Evolutionary conservation across 768 basidiomycete genomes (phyloP).

Genomic region (Tylopilus vinaceipallidus): DNA sequence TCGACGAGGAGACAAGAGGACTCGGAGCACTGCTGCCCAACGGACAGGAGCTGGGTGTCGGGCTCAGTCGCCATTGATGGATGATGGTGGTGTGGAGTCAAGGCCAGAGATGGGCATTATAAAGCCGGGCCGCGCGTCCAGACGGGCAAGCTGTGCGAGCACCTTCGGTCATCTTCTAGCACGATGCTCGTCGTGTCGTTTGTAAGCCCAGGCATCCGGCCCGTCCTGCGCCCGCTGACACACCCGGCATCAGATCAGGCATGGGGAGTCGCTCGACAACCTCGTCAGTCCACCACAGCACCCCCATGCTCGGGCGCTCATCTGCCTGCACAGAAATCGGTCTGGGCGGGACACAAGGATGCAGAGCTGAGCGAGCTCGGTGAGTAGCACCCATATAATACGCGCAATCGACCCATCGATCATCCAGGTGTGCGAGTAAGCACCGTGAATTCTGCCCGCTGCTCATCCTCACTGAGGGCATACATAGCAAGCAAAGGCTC

Average conservation of each 20-base stretch:
- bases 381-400: constrained; percentile 28
- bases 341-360: constrained; percentile 80
- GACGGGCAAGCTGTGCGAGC: constrained; percentile 20
- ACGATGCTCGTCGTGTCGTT: constrained; percentile 25
- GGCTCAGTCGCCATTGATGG: constrained; percentile 34
- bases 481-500: constrained; percentile 61
- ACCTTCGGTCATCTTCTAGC: neutral
- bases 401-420: constrained; percentile 2
- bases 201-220: constrained; percentile 21
- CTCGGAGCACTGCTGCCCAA: constrained; percentile 73
- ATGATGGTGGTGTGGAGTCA: constrained; percentile 1
- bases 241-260: constrained; percentile 50
- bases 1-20: constrained; percentile 69
- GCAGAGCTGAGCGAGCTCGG: constrained; percentile 75
- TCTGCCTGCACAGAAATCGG: constrained; percentile 31
- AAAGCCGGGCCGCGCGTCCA: constrained; percentile 29
- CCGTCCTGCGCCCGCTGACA: neutral
- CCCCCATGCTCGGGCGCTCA: neutral
- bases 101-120: constrained; percentile 21
- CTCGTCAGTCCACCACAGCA: constrained; percentile 41
- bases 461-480: neutral
- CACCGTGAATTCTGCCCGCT: neutral
- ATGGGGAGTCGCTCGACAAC: constrained; percentile 79
- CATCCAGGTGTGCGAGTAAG: constrained; percentile 57
- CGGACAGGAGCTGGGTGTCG: constrained; percentile 56